phyloP scores from a whole-genome alignment of 192 early-diverging fungal genomes.

The Gonapodya sp. region DNA sequence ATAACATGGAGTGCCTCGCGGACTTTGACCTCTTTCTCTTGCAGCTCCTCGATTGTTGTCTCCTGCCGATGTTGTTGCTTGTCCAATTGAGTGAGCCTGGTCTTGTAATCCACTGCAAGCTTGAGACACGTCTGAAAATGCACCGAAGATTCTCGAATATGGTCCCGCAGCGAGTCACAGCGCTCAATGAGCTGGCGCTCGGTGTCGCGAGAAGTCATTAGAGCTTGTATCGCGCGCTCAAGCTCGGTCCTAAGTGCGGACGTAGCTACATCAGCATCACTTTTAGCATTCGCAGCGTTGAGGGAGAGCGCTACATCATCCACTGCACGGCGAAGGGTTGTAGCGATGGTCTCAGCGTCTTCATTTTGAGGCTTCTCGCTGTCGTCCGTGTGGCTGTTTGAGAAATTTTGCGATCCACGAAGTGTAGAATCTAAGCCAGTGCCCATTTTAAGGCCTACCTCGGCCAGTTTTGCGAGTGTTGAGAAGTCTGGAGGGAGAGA shows the following conservation, averaged over 20 bases:
- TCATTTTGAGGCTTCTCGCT: neutral
- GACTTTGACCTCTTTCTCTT: neutral
- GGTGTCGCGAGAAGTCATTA: neutral
- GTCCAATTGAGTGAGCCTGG: neutral
- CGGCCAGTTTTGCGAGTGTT: neutral
- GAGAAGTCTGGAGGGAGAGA: neutral
- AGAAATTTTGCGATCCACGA: neutral
- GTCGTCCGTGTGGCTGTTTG: neutral
- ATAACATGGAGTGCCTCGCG: neutral
- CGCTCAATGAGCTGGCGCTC: neutral
- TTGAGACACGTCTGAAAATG: neutral
- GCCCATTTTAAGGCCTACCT: neutral
- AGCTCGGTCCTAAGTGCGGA: neutral
- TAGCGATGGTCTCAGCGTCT: neutral
- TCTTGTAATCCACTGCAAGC: neutral
- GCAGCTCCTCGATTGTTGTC: neutral
- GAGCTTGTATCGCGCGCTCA: neutral
- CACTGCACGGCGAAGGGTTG: neutral
- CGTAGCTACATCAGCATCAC: neutral
- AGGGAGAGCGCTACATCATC: neutral
- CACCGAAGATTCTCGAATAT: neutral
- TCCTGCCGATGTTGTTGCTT: neutral
- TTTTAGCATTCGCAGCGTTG: neutral
- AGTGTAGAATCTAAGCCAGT: neutral
- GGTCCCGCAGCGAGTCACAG: neutral